Conservation (phyloP, 345 rosid species). For the Brassica napus region Da-Ae NC_063439.1:21731001-21731500, state of each 20-base stretch:
- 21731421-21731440: neutral
- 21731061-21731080: slow-evolving; percentile 34
- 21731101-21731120: slow-evolving; percentile 15
- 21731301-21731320: slow-evolving; percentile 8
- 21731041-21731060: slow-evolving; percentile 36
- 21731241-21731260: slow-evolving; percentile 9
- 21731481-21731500: slow-evolving; percentile 26
- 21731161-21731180: slow-evolving; percentile 42
- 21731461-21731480: neutral
- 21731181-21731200: slow-evolving; percentile 54
- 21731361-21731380: slow-evolving; percentile 77
- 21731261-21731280: neutral
- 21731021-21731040: slow-evolving; percentile 30
- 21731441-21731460: neutral
- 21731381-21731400: slow-evolving; percentile 16
- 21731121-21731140: slow-evolving; percentile 25
- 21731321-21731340: slow-evolving; percentile 61
- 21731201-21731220: slow-evolving; percentile 75
- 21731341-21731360: slow-evolving; percentile 85
- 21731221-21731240: slow-evolving; percentile 19
- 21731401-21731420: slow-evolving; percentile 11
- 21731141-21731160: slow-evolving; percentile 33
- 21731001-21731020: slow-evolving; percentile 45
- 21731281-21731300: neutral
- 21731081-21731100: slow-evolving; percentile 24